phyloP scores from a whole-genome alignment of 1,284 basidiomycete genomes.

The Leccinum proximum region DNA sequence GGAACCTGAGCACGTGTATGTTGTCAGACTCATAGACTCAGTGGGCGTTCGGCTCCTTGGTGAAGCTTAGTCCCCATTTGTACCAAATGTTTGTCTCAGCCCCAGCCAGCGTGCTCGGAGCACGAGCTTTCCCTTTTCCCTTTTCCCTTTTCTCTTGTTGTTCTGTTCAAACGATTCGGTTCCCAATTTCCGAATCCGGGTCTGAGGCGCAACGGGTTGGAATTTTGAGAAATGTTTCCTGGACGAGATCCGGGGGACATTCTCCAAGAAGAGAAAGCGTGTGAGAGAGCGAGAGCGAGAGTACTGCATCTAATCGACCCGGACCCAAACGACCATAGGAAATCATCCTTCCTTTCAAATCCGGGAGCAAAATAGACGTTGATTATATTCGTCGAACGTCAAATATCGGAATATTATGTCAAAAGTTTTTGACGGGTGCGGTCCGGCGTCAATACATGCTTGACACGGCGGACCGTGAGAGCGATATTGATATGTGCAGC shows the following conservation, averaged over 20 bases:
- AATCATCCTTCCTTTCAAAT: background rate
- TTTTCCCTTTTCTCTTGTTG: background rate
- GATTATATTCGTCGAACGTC: slow-evolving; percentile 6
- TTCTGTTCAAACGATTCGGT: slow-evolving; percentile 2
- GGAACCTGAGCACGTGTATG: slow-evolving; percentile 8
- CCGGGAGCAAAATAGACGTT: slow-evolving; percentile 12
- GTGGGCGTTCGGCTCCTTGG: background rate
- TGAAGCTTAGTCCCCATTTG: background rate
- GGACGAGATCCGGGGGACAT: slow-evolving; percentile 7
- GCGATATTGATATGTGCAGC: background rate
- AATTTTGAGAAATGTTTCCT: slow-evolving; percentile 2
- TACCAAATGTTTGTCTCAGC: background rate
- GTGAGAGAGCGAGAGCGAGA: background rate
- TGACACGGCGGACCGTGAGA: slow-evolving; percentile 2
- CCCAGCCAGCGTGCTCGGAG: background rate
- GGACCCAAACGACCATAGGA: slow-evolving; percentile 5
- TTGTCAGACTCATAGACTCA: slow-evolving; percentile 15
- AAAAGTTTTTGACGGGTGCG: background rate
- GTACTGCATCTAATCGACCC: slow-evolving; percentile 8
- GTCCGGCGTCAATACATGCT: background rate
- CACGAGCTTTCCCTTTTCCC: background rate
- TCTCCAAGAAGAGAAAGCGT: background rate
- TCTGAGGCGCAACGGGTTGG: slow-evolving; percentile 1
- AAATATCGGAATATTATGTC: slow-evolving; percentile 4
- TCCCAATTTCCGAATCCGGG: slow-evolving; percentile 22